phyloP scores from a whole-genome alignment of 495 filamentous ascomycete genomes.

The Aspergillus sclerotioniger region DNA sequence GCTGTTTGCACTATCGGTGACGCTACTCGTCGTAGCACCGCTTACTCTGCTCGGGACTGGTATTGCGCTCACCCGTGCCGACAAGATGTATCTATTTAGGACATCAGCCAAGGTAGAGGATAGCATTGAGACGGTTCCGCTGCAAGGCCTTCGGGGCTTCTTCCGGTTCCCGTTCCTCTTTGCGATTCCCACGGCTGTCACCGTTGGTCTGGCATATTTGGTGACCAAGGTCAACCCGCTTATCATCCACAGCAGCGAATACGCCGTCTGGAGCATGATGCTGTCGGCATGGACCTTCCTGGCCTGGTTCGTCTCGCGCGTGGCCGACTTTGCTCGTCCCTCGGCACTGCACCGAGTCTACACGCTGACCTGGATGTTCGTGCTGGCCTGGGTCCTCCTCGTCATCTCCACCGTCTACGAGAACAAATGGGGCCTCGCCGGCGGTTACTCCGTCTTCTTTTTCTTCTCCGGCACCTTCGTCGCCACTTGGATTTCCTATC shows the following conservation, averaged over 20 bases:
- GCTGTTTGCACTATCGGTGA: constrained; percentile 83
- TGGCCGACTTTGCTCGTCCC: constrained; percentile 78
- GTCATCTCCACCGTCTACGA: constrained; percentile 72
- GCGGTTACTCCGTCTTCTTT: constrained; percentile 81
- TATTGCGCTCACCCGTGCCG: constrained; percentile 60
- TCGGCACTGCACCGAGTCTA: constrained; percentile 83
- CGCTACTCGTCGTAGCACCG: constrained; percentile 74
- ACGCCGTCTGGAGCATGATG: constrained; percentile 85
- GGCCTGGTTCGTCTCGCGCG: constrained; percentile 81
- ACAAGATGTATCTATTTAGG: constrained; percentile 82
- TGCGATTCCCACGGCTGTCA: constrained; percentile 62
- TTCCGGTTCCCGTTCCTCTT: constrained; percentile 82
- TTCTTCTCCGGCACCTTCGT: constrained; percentile 74
- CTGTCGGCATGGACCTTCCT: constrained; percentile 74
- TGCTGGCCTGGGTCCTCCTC: constrained; percentile 67
- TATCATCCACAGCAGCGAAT: constrained; percentile 82
- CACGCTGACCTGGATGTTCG: constrained; percentile 78
- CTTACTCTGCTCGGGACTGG: constrained; percentile 66
- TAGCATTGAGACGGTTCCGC: constrained; percentile 56
- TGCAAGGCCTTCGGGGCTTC: constrained; percentile 77
- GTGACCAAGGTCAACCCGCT: constrained; percentile 79
- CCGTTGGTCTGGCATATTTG: constrained; percentile 73
- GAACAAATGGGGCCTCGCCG: constrained; percentile 66
- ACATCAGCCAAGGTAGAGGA: constrained; percentile 57
- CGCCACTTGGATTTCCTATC: constrained; percentile 66